These are phyloP conservation scores for Porodaedalea pini DNA, from an alignment of 1,284 basidiomycete species.

Conservation along the genomic window DNA sequence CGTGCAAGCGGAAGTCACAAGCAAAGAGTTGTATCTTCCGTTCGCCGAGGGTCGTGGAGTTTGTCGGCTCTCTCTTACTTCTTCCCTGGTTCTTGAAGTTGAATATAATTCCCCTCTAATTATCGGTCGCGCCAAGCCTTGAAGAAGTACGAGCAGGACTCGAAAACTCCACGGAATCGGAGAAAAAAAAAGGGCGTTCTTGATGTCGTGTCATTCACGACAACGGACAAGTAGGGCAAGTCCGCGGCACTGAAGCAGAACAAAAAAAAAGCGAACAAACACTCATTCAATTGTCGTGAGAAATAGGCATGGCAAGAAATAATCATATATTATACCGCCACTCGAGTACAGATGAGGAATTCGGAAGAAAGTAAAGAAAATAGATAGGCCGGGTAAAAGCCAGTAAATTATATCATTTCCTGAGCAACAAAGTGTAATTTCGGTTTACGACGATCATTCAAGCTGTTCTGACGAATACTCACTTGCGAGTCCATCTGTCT, in stretches of 20 bases:
- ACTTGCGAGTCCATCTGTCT: conserved; percentile 71
- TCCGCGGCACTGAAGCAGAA: neutral
- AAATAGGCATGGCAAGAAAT: neutral
- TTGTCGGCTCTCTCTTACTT: too few relatives aligned
- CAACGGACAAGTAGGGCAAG: neutral
- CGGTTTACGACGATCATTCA: neutral
- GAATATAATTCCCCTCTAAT: too few relatives aligned
- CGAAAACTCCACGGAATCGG: too few relatives aligned
- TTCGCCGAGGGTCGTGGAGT: too few relatives aligned
- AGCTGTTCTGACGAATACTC: neutral
- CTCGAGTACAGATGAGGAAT: neutral
- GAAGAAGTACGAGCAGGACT: neutral
- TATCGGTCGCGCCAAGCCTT: neutral
- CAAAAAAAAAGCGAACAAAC: too few relatives aligned
- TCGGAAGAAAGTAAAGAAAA: neutral
- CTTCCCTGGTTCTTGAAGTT: too few relatives aligned
- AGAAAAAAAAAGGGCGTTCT: too few relatives aligned
- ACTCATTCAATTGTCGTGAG: too few relatives aligned
- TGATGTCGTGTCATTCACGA: too few relatives aligned
- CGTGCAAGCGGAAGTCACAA: neutral
- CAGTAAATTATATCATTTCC: conserved; percentile 6
- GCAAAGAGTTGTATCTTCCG: too few relatives aligned
- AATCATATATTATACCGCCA: neutral
- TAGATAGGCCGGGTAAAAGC: neutral
- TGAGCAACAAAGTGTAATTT: neutral